Evolutionary conservation across 2,329 filamentous ascomycete species (phyloP).

Genomic region (Pseudogymnoascus sp.): DNA sequence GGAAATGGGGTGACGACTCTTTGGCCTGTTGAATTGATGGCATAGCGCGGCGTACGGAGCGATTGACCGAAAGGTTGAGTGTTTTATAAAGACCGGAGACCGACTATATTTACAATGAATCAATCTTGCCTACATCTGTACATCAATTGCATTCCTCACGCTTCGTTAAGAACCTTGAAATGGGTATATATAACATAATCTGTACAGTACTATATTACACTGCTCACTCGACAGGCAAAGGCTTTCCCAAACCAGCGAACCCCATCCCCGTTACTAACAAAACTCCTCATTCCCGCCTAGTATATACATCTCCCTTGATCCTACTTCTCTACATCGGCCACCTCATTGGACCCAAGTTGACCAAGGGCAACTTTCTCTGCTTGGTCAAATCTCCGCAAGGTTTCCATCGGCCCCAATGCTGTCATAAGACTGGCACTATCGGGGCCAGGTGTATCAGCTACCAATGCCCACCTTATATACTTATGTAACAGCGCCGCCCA

Average conservation of each 20-base stretch:
- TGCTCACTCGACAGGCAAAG: background rate
- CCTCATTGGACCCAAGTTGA: background rate
- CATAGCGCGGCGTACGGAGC: conserved; percentile 7
- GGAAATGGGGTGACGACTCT: background rate
- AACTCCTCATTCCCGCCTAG: background rate
- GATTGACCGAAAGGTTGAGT: background rate
- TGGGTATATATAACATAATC: background rate
- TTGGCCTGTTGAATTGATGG: conserved; percentile 1
- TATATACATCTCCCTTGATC: background rate
- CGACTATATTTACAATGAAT: background rate
- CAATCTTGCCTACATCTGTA: background rate
- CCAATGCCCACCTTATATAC: conserved; percentile 50
- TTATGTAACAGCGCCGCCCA: conserved; percentile 42
- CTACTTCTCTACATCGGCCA: background rate
- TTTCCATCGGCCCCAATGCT: conserved; percentile 47
- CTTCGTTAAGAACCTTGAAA: background rate
- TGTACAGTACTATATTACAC: conserved; percentile 1
- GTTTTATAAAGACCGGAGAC: background rate
- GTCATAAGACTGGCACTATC: conserved; percentile 46
- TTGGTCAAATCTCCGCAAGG: conserved; percentile 32
- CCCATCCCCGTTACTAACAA: background rate
- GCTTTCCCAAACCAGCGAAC: background rate
- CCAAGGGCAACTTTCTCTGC: conserved; percentile 17
- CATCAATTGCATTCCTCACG: background rate
- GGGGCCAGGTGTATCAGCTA: conserved; percentile 45